Conservation (phyloP, 495 filamentous ascomycete species). For the Tuber indicum region DNA sequence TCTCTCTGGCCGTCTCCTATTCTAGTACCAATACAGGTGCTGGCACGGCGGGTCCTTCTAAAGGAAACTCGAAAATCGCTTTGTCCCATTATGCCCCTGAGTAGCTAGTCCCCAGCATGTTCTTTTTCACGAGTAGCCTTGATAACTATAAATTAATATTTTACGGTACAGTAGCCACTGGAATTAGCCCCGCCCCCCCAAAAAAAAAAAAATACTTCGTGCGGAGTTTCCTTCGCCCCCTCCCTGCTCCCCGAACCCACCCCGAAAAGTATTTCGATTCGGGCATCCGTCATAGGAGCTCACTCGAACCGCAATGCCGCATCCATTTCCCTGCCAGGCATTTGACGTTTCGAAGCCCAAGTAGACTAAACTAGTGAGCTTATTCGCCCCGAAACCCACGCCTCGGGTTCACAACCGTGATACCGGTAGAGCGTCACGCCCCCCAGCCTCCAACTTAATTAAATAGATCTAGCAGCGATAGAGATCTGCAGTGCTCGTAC, state of each 20-base stretch:
- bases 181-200: not conserved
- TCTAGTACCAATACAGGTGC: not conserved
- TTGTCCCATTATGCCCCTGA: not conserved
- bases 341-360: not conserved
- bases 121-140: not conserved
- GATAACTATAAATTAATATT: not conserved
- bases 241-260: not conserved
- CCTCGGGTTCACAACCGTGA: not conserved
- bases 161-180: not conserved
- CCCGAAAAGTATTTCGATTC: not conserved
- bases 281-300: not conserved
- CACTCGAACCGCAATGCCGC: not conserved
- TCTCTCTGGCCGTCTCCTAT: not conserved
- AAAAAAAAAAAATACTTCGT: not conserved
- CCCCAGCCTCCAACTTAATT: not conserved
- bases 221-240: not conserved
- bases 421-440: not conserved
- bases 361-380: not conserved
- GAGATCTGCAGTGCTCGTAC: not conserved
- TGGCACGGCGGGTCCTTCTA: not conserved
- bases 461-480: not conserved
- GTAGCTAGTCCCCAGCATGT: not conserved
- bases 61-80: not conserved
- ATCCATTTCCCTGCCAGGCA: not conserved
- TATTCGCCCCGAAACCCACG: not conserved